Base-by-base conservation (phyloP, 371 early-diverging fungal genomes). In the Dinochytrium kinnereticum region DNA sequence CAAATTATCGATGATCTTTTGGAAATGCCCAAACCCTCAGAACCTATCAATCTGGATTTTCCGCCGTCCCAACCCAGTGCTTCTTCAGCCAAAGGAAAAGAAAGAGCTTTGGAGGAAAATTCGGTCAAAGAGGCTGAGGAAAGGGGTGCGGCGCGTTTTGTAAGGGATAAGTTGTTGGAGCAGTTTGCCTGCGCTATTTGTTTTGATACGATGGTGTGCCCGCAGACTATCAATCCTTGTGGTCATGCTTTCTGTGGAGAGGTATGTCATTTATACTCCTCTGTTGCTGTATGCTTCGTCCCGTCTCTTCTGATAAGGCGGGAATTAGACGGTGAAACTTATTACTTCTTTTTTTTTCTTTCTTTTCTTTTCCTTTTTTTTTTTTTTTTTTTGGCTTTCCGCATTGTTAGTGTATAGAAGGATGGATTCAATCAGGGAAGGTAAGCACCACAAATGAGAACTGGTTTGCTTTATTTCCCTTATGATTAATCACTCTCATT, bases 121-220 rank as follows among this genome's bases (percentile, higher is more conserved):
- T 5, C 10, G 5, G 26, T 55, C 7, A 55, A 55, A 55, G 30
- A 55, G 30, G 15, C 7, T 10, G 57, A 55, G 57, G 44, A 7
- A n/a, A n/a, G 44, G 44, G 44, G 44, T 17, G 57, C 30, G 57
- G 24, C 24, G 26, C 21, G 30, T 7, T 55, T 24, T 15, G 5
- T 7, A 26, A 55, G n/a, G 49, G 57, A 30, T 26, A 55, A 30
- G 57, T 10, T 55, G 57, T 7, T 26, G 7, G 57, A 55, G 30
- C 57, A 55, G 24, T 55, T 55, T 55, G 26, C 57, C 7, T 55
- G 57, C 24, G 57, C 57, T 30, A 55, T 55, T 24, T 55, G 57
- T 30, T 55, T 55, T 55, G 57, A 55, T 26, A 5, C 26, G 57
- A 55, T 55, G 57, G 5, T 55, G 21, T 55, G 57, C 24, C 15